phyloP scores from a whole-genome alignment of 768 basidiomycete species.

The Suillus bovinus region DNA sequence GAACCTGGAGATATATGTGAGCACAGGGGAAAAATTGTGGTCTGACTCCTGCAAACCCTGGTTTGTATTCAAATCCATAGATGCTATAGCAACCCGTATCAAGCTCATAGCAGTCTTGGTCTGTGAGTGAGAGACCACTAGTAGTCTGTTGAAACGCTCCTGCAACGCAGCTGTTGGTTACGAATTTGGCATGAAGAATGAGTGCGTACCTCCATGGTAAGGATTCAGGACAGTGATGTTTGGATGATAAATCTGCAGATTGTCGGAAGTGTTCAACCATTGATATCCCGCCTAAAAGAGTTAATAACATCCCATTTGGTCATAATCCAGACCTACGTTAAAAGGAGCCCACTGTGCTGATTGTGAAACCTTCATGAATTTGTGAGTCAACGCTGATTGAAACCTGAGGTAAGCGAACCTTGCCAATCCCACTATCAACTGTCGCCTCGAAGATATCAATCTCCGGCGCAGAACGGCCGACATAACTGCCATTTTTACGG shows the following conservation, averaged over 20 bases:
- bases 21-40: not conserved
- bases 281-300: conserved; percentile 42
- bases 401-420: conserved; percentile 28
- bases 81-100: conserved; percentile 42
- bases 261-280: conserved; percentile 38
- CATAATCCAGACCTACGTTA: conserved; percentile 25
- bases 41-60: conserved; percentile 27
- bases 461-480: conserved; percentile 58
- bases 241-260: conserved; percentile 37
- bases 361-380: conserved; percentile 46
- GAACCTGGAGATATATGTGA: conserved; percentile 33
- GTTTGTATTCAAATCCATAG: conserved; percentile 57
- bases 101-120: conserved; percentile 48
- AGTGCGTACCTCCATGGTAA: conserved; percentile 42
- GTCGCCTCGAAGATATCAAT: conserved; percentile 61
- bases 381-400: conserved; percentile 9
- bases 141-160: conserved; percentile 43
- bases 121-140: conserved; percentile 34
- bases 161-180: not conserved
- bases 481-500: conserved; percentile 46
- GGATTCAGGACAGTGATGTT: conserved; percentile 39
- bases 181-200: conserved; percentile 28
- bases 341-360: conserved; percentile 48
- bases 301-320: not conserved
- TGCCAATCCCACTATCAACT: conserved; percentile 30